A percentile compares a stretch with the other conserved stretches of the same genome.
Evolutionary conservation across 1,284 basidiomycete species (phyloP).

Genomic region (Peniophora sp.): DNA sequence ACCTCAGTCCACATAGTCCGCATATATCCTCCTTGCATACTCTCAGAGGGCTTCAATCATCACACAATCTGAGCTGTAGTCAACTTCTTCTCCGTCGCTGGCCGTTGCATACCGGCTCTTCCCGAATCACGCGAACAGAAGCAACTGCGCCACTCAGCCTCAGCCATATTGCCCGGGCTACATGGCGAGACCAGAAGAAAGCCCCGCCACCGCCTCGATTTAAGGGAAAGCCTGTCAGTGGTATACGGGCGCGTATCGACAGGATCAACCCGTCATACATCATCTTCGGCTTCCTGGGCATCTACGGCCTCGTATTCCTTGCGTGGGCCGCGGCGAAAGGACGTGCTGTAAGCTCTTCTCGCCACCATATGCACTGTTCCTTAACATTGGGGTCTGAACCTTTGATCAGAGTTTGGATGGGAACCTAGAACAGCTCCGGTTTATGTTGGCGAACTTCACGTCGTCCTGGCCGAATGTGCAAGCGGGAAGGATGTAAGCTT

Average conservation of each 20-base stretch:
- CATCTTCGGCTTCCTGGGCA: constrained; percentile 36
- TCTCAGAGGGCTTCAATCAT: no score
- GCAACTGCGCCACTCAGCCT: no score
- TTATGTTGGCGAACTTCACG: constrained; percentile 68
- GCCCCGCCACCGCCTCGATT: no score
- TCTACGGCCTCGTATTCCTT: constrained; percentile 36
- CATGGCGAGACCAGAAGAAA: no score
- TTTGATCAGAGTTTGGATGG: constrained; percentile 14
- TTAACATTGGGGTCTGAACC: background rate
- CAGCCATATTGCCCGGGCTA: no score
- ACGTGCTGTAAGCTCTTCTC: background rate
- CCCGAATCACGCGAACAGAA: no score
- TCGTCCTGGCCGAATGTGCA: constrained; percentile 56
- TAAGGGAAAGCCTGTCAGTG: no score
- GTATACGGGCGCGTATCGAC: constrained; percentile 18
- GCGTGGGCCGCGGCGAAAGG: constrained; percentile 29
- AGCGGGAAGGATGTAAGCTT: constrained; percentile 62
- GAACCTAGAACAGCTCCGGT: constrained; percentile 43
- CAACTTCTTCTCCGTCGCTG: no score
- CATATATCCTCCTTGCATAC: no score
- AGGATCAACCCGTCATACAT: constrained; percentile 27
- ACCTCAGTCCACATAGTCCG: no score
- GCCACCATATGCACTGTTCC: background rate
- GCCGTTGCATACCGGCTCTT: no score
- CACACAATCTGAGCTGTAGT: no score